These are phyloP conservation scores for Acanthochlamys bracteata DNA, from an alignment of 106 monocot species.

Conservation along the genomic window DNA sequence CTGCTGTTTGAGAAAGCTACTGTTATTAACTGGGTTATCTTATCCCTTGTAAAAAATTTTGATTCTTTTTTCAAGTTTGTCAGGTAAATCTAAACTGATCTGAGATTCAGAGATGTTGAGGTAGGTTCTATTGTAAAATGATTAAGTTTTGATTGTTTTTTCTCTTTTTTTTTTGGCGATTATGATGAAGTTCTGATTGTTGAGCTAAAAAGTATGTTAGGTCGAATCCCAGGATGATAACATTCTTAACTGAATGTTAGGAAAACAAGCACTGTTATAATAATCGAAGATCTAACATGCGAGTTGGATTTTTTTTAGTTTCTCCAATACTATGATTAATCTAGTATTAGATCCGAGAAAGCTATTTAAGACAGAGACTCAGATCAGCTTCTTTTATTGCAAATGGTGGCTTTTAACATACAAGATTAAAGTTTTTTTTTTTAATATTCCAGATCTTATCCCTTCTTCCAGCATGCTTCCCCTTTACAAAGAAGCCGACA, in stretches of 20 bases:
- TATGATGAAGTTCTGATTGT: too few relatives aligned
- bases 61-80: too few relatives aligned
- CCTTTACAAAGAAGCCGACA: background rate
- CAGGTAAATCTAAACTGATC: too few relatives aligned
- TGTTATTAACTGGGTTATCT: too few relatives aligned
- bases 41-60: too few relatives aligned
- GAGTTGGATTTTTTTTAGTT: background rate
- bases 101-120: too few relatives aligned
- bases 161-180: too few relatives aligned
- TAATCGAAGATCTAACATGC: background rate
- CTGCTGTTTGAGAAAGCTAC: too few relatives aligned
- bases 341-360: background rate
- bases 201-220: background rate
- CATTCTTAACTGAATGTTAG: background rate
- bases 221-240: background rate
- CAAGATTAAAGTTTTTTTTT: background rate
- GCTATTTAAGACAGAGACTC: background rate
- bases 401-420: conserved; percentile 1
- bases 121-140: too few relatives aligned
- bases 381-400: background rate
- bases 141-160: too few relatives aligned
- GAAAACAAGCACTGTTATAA: too few relatives aligned
- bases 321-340: background rate
- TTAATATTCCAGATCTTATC: background rate
- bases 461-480: background rate